A percentile compares a stretch with the other conserved stretches of the same genome.
These are phyloP conservation scores for Parastagonospora avenae DNA, from an alignment of 2,329 filamentous ascomycete genomes.

Conservation along the genomic window DNA sequence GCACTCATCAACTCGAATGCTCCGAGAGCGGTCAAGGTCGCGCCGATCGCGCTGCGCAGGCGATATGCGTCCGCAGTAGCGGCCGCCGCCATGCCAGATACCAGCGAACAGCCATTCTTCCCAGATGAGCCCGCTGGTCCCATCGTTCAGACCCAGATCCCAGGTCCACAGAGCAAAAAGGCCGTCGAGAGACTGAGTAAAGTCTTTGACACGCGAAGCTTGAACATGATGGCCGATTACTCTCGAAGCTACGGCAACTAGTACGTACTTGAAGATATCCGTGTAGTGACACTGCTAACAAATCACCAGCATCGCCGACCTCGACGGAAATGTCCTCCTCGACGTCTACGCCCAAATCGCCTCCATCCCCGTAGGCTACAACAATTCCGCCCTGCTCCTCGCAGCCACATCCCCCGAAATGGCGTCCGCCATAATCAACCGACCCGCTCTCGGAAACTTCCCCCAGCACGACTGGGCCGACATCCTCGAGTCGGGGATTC, in stretches of 20 bases:
- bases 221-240: slow-evolving; percentile 64
- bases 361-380: slow-evolving; percentile 90
- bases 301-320: slow-evolving; percentile 61
- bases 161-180: slow-evolving; percentile 75
- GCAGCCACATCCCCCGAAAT: slow-evolving; percentile 78
- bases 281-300: slow-evolving; percentile 6
- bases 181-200: slow-evolving; percentile 72
- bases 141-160: slow-evolving; percentile 64
- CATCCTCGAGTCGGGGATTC: slow-evolving; percentile 77
- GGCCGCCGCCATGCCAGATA: slow-evolving; percentile 34
- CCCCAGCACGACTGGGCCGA: slow-evolving; percentile 82
- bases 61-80: slow-evolving; percentile 41
- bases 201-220: slow-evolving; percentile 83
- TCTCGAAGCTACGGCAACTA: slow-evolving; percentile 70
- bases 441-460: slow-evolving; percentile 89
- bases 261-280: slow-evolving; percentile 36
- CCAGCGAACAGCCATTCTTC: slow-evolving; percentile 58
- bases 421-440: slow-evolving; percentile 81
- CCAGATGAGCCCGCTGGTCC: slow-evolving; percentile 64
- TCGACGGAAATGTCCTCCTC: slow-evolving; percentile 73
- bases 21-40: slow-evolving; percentile 14
- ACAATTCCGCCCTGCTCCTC: slow-evolving; percentile 76
- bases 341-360: slow-evolving; percentile 90
- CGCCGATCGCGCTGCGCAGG: slow-evolving; percentile 28
- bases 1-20: slow-evolving; percentile 20